Percentiles rank a stretch among this genome's conserved stretches.
Conservation (phyloP, 352 stramenopile species). For the Elongisporangium senticosum region DNA sequence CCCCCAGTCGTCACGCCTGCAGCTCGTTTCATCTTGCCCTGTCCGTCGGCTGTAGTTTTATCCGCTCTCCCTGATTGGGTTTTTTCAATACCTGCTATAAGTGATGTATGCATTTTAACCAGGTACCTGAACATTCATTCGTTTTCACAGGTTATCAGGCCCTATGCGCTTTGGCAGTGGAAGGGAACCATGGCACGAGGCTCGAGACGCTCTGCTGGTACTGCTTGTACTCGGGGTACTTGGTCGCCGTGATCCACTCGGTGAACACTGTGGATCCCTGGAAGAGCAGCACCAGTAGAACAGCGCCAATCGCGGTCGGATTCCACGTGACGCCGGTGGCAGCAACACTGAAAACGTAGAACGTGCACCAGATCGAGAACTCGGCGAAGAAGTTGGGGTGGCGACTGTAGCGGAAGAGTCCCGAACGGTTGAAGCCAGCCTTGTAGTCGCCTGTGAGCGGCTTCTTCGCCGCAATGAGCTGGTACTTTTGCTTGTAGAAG, state of each 20-base stretch:
- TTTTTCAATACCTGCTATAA: neutral
- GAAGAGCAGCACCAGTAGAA: slow-evolving; percentile 86
- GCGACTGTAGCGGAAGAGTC: slow-evolving; percentile 88
- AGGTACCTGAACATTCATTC: neutral
- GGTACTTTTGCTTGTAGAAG: slow-evolving; percentile 89
- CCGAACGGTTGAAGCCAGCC: slow-evolving; percentile 76
- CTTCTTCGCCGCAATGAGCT: slow-evolving; percentile 38
- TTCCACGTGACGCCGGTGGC: slow-evolving; percentile 49
- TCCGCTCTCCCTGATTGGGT: neutral
- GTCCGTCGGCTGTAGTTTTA: neutral
- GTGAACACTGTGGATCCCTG: slow-evolving; percentile 87
- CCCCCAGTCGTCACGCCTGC: slow-evolving; percentile 10
- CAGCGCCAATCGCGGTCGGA: slow-evolving; percentile 68
- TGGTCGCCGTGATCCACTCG: slow-evolving; percentile 83
- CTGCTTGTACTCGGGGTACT: slow-evolving; percentile 86
- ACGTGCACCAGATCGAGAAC: slow-evolving; percentile 87
- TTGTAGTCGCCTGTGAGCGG: slow-evolving; percentile 65
- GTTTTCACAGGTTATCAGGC: neutral
- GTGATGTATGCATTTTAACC: neutral
- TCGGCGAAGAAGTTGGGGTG: slow-evolving; percentile 94
- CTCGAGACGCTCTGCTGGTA: slow-evolving; percentile 81
- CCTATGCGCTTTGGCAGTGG: neutral
- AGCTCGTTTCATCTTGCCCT: neutral
- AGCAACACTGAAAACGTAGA: slow-evolving; percentile 87
- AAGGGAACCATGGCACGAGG: slow-evolving; percentile 52